Evolutionary conservation across 805 yeast genomes (phyloP), one percentile per base, ranked within the genome.

Genomic region (Wickerhamiella siamensis): DNA sequence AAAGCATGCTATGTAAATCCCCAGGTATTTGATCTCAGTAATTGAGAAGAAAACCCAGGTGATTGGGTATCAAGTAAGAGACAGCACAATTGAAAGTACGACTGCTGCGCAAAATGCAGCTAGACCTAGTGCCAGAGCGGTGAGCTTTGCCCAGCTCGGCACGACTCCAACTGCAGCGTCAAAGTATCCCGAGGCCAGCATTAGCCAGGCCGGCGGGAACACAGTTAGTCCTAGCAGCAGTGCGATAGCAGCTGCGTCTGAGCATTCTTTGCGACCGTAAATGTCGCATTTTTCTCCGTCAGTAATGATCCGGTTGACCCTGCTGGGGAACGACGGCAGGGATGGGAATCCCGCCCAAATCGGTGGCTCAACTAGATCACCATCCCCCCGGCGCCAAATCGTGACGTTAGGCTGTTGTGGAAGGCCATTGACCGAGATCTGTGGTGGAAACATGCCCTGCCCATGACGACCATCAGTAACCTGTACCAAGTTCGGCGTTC

Each of bases 61-160:
- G n/a, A n/a, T n/a, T 24, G 10, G 29, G 12, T 6, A 24, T 16
- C 20, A 36, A 5, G 31, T 16, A n/a, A 36, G 12, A 2, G 38
- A 18, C 5, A 36, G 31, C 3, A 67, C 72, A 37, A 71, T 57
- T 1, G 74, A 75, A 27, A 69, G 61, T 15, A 68, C 68, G 24
- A 69, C 57, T 49, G 69, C 62, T 0, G 67, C 74, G 17, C 65
- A 43, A 4, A 63, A 50, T 2, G 54, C 47, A 5, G 55, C 17
- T 6, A 44, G 42, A 2, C 68, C 70, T 6, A 69, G 47, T 1
- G 42, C 39, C 31, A 66, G 42, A 15, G 66, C 59, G 2, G 46
- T 43, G 8, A 49, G 43, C 58, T 64, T 54, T 48, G 47, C 47
- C 9, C 47, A 17, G 21, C 51, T 43, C 27, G 62, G 57, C 1